Evolutionary conservation across 768 basidiomycete species (phyloP), one percentile per base, ranked within the genome.

Genomic region (Lactifluus pinguis): DNA sequence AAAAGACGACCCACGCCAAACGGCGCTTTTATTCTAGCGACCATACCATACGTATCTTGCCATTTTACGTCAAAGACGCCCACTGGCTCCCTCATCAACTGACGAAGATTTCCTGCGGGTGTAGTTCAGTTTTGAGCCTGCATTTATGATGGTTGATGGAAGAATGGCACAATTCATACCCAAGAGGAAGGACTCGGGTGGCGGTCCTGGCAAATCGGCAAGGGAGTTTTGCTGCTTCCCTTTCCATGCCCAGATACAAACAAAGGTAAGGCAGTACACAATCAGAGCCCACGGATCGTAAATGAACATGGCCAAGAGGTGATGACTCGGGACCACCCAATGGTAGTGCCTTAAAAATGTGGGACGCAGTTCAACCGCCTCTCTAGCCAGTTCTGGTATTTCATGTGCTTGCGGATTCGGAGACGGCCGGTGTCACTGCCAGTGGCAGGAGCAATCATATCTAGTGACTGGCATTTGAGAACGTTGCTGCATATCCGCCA

Each of bases 21-120:
- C 14, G 62, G 60, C n/a, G 62, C 63, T 34, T 56, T 39, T 1
- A 64, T 51, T 21, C 44, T 62, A 17, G 32, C 50, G 3, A 53
- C 44, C 63, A 64, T 64, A 13, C 50, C 60, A 36, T 55, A 53
- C 0, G 2, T 32, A 5, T 56, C 39, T 48, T 64, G 60, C 62
- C 49, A 42, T 52, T 41, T 55, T 2, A 61, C 11, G 10, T 64
- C 62, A 55, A 39, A 62, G 1, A 2, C n/a, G 0, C 62, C 59
- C 13, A 63, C 60, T 32, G 56, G 54, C 30, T 56, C 62, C 29
- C 62, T 53, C 59, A 56, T 63, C 19, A 63, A 21, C 44, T 63
- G 54, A 6, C 59, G 60, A 11, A 61, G 44, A 51, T 61, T 61
- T 1, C 62, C 59, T 63, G 54, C 14, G 36, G 9, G 30, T 4